These are phyloP conservation scores for Beauveria sp. DNA, from an alignment of 2,329 filamentous ascomycete species.

Conservation along the genomic window DNA sequence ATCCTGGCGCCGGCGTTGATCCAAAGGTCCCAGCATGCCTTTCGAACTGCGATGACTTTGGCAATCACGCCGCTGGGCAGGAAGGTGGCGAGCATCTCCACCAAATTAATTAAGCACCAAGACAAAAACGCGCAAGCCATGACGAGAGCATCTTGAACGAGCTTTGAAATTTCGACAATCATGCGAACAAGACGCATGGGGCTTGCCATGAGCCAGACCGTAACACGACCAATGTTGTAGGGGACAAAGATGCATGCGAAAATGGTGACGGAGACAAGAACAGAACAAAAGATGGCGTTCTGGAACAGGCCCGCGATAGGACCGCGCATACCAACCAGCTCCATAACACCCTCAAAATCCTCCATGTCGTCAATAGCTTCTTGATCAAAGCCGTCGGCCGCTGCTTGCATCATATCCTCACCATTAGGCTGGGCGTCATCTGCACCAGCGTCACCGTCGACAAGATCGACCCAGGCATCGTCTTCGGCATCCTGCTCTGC, in stretches of 20 bases:
- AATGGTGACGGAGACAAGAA: slow-evolving; percentile 81
- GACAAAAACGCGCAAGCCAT: slow-evolving; percentile 51
- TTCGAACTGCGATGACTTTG: slow-evolving; percentile 25
- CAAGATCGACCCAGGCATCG: slow-evolving; percentile 33
- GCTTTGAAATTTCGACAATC: slow-evolving; percentile 65
- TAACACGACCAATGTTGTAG: slow-evolving; percentile 83
- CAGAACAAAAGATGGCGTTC: slow-evolving; percentile 88
- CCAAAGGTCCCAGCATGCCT: slow-evolving; percentile 35
- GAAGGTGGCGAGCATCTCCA: slow-evolving; percentile 29
- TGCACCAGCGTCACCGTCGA: slow-evolving; percentile 37
- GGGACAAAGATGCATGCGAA: slow-evolving; percentile 81
- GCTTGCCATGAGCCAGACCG: slow-evolving; percentile 71
- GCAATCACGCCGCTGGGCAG: slow-evolving; percentile 24
- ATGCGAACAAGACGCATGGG: slow-evolving; percentile 69
- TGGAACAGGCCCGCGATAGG: slow-evolving; percentile 85
- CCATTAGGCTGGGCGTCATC: slow-evolving; percentile 29
- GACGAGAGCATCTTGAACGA: slow-evolving; percentile 69
- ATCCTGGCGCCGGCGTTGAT: slow-evolving; percentile 39
- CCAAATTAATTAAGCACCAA: slow-evolving; percentile 32
- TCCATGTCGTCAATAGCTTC: slow-evolving; percentile 79
- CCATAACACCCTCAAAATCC: slow-evolving; percentile 92
- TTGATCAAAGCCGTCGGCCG: slow-evolving; percentile 56
- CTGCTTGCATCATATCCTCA: slow-evolving; percentile 17
- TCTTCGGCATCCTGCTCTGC: slow-evolving; percentile 42
- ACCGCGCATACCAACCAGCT: slow-evolving; percentile 92